Percentiles rank a stretch among this genome's conserved stretches.
Conservation (phyloP, 306 rosid species). For the Clitoria ternatea region DNA sequence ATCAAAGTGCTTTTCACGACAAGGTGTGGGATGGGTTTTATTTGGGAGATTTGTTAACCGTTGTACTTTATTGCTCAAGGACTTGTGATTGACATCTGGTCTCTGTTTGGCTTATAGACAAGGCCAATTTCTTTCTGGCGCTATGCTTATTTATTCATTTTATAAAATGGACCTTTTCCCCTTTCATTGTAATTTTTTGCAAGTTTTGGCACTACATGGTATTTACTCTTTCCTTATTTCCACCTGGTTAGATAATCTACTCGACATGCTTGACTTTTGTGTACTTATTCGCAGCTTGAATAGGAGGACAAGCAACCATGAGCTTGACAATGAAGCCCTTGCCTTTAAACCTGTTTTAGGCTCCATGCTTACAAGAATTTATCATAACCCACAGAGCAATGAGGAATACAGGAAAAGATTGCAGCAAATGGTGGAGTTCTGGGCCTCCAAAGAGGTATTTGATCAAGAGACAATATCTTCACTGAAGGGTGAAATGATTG, state of each 20-base stretch:
- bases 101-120: not conserved
- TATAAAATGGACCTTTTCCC: not conserved
- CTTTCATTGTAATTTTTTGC: not conserved
- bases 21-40: not conserved
- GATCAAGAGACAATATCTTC: slow-evolving; percentile 72
- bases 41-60: not conserved
- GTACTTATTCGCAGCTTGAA: slow-evolving; percentile 53
- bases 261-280: slow-evolving; percentile 27
- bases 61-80: not conserved
- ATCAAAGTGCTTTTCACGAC: not conserved
- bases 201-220: not conserved
- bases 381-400: slow-evolving; percentile 84
- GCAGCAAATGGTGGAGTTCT: slow-evolving; percentile 88
- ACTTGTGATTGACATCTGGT: not conserved
- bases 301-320: slow-evolving; percentile 48
- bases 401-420: slow-evolving; percentile 82
- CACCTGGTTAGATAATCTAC: not conserved
- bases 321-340: slow-evolving; percentile 81
- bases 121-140: not conserved
- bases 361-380: slow-evolving; percentile 88
- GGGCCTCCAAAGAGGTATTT: slow-evolving; percentile 79
- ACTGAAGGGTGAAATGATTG: slow-evolving; percentile 74
- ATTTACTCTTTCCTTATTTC: not conserved
- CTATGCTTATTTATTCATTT: not conserved
- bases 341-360: slow-evolving; percentile 87